Conservation (phyloP, 441 rosid genomes). For the Erodium chrysanthum region DNA sequence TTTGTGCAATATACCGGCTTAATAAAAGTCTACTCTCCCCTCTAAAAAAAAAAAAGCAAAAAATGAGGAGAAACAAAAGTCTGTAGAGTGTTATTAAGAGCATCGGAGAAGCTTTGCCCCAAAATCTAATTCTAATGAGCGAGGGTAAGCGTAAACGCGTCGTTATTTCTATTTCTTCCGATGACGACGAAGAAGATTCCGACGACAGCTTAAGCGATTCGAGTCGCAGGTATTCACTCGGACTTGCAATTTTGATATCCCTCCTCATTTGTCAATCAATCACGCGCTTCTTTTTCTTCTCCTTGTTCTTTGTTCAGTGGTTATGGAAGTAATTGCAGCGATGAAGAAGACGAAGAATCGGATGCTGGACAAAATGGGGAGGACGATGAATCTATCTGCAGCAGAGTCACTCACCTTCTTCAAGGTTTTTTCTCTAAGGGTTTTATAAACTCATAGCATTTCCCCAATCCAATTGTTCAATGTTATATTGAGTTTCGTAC, state of each 20-base stretch:
- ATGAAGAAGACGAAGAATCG: background rate
- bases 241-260: background rate
- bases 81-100: background rate
- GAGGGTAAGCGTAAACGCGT: background rate
- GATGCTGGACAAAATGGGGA: background rate
- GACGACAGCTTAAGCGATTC: background rate
- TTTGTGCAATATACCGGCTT: no score
- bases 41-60: no score
- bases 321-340: background rate
- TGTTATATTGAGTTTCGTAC: background rate
- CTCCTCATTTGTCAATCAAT: background rate
- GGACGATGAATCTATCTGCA: conserved; percentile 3
- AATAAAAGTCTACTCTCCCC: no score
- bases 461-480: background rate
- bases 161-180: background rate
- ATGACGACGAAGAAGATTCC: background rate
- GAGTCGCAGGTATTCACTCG: background rate
- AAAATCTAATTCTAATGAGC: background rate
- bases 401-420: background rate
- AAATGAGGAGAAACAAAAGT: no score
- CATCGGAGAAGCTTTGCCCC: background rate
- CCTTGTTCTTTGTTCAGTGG: background rate
- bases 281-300: background rate
- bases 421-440: conserved; percentile 1
- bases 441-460: background rate